A percentile compares a stretch with the other conserved stretches of the same genome.
Evolutionary conservation across 352 stramenopile genomes (phyloP).

Genomic region (Labyrinthula sp.): DNA sequence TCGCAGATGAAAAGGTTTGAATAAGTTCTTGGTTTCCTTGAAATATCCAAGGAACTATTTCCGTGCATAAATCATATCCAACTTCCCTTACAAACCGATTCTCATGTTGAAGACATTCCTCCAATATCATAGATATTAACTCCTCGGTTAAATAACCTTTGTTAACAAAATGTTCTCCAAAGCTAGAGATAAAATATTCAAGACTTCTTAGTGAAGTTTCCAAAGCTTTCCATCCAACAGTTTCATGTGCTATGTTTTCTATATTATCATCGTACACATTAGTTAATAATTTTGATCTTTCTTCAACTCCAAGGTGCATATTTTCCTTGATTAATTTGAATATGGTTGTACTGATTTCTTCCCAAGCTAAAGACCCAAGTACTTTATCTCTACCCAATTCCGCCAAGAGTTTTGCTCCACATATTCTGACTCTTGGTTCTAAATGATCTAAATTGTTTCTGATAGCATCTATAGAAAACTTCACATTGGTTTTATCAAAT

Average conservation of each 20-base stretch:
- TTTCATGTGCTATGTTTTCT: conserved; percentile 82
- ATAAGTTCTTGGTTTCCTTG: conserved; percentile 1
- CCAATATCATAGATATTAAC: conserved; percentile 12
- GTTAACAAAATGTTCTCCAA: conserved; percentile 44
- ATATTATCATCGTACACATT: too few species aligned
- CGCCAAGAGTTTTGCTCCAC: too few species aligned
- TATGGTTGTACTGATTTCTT: too few species aligned
- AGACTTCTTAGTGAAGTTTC: conserved; percentile 67
- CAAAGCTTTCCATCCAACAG: conserved; percentile 79
- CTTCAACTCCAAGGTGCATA: too few species aligned
- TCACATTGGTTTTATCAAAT: too few species aligned
- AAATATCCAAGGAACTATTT: conserved; percentile 2
- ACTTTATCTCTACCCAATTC: too few species aligned
- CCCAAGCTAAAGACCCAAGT: too few species aligned
- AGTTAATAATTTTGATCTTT: too few species aligned
- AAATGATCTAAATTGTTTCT: too few species aligned
- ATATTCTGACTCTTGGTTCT: too few species aligned
- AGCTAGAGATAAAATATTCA: conserved; percentile 56
- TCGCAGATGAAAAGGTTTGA: conserved; percentile 1
- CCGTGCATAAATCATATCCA: conserved; percentile 22
- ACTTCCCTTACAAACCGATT: conserved; percentile 27
- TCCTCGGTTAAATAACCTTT: conserved; percentile 30
- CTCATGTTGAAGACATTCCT: conserved; percentile 7
- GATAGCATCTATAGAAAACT: too few species aligned
- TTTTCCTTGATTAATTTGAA: too few species aligned